These are phyloP conservation scores for Pseudomonodictys pantanalensis DNA, from an alignment of 495 filamentous ascomycete species.

Conservation along the genomic window DNA sequence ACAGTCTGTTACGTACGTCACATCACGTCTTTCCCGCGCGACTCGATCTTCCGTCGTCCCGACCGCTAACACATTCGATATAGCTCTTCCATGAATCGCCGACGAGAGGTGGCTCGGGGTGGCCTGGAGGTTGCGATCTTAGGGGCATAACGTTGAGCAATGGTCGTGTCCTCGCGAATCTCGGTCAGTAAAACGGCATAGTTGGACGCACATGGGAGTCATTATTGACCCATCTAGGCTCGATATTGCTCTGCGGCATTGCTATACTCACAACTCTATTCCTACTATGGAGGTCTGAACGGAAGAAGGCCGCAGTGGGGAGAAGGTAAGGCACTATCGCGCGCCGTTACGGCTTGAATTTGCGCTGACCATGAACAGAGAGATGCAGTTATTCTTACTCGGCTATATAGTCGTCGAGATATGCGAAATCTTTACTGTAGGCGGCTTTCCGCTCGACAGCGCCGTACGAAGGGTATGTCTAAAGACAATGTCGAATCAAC, in stretches of 20 bases:
- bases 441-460: conserved; percentile 72
- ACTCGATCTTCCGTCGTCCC: conserved; percentile 11
- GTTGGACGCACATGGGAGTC: neutral
- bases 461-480: conserved; percentile 64
- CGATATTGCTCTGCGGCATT: conserved; percentile 77
- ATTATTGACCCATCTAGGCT: conserved; percentile 55
- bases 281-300: conserved; percentile 77
- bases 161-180: conserved; percentile 67
- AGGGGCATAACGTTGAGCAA: conserved; percentile 67
- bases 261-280: conserved; percentile 65
- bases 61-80: conserved; percentile 10
- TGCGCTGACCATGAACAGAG: conserved; percentile 51
- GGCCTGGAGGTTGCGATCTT: conserved; percentile 63
- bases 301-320: conserved; percentile 91
- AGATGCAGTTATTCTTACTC: conserved; percentile 91
- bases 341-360: neutral
- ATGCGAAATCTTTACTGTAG: conserved; percentile 94
- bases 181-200: conserved; percentile 63
- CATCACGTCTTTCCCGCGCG: conserved; percentile 3
- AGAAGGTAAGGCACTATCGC: too few relatives aligned
- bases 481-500: neutral
- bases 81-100: conserved; percentile 59
- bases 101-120: conserved; percentile 45
- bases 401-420: conserved; percentile 87
- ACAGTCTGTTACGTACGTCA: conserved; percentile 34